Evolutionary conservation across 2,329 filamentous ascomycete genomes (phyloP).

Genomic region (Dactylellina cionopaga): DNA sequence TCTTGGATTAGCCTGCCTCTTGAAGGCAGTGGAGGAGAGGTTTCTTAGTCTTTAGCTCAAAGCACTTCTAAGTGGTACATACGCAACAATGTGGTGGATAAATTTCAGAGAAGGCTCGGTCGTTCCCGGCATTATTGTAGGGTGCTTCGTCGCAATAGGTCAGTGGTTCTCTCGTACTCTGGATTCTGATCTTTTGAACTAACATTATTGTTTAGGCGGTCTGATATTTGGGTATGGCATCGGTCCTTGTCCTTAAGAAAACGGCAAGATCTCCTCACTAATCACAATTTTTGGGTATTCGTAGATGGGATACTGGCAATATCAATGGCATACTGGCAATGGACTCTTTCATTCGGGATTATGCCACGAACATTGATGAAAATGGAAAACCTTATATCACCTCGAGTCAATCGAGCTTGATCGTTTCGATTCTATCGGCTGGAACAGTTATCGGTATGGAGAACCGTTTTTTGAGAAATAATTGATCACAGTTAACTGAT

Average conservation of each 20-base stretch:
- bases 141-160: constrained; percentile 52
- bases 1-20: constrained; percentile 36
- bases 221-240: constrained; percentile 46
- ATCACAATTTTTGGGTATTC: not conserved
- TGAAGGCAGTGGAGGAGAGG: constrained; percentile 24
- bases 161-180: not conserved
- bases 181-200: not conserved
- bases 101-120: constrained; percentile 50
- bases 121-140: constrained; percentile 47
- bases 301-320: constrained; percentile 65
- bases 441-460: constrained; percentile 81
- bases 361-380: constrained; percentile 20
- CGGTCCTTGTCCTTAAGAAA: not conserved
- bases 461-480: constrained; percentile 67
- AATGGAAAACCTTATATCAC: constrained; percentile 42
- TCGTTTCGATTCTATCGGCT: constrained; percentile 79
- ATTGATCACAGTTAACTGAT: constrained; percentile 74
- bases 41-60: not conserved
- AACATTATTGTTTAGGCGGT: constrained; percentile 25
- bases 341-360: constrained; percentile 57
- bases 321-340: constrained; percentile 71
- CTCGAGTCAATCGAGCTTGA: constrained; percentile 67
- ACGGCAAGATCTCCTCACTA: not conserved
- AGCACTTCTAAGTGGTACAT: constrained; percentile 7
- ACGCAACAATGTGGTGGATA: constrained; percentile 50